Evolutionary conservation across 2,329 filamentous ascomycete species (phyloP), one percentile per base, ranked within the genome.

Genomic region (Dendryphion nanum): DNA sequence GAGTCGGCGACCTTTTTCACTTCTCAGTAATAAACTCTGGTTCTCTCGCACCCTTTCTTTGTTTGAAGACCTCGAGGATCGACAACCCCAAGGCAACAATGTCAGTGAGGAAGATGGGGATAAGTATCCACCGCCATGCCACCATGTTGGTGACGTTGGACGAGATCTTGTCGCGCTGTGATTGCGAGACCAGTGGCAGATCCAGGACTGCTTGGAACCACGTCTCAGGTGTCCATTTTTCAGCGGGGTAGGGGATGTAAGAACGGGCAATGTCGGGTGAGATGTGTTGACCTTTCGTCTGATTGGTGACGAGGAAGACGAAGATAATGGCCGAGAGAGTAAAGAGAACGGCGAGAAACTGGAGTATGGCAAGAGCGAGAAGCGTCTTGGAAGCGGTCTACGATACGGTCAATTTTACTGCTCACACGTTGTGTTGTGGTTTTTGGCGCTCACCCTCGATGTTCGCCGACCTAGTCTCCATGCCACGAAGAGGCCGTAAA

Each of bases 361-460:
- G 57, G 37, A 64, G 50, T 28, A 64, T 45, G 31, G 62, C 47
- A 19, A 71, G 64, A 26, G 54, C 43, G 24, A 64, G 57, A 14
- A 69, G 52, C 30, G 57, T 52, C 35, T 53, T 56, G 1, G 51
- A 46, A n/a, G 48, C 45, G 26, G 29, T 20, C 51, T 58, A 43
- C n/a, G n/a, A n/a, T n/a, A n/a, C n/a, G n/a, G n/a, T n/a, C n/a
- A n/a, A n/a, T n/a, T n/a, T n/a, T n/a, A n/a, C n/a, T 33, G n/a
- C 13, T 30, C 6, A 37, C 19, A 34, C 17, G n/a, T 17, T 4
- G n/a, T 23, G 12, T 19, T n/a, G n/a, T n/a, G n/a, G n/a, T n/a
- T n/a, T n/a, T n/a, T n/a, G n/a, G 16, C 14, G 37, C 38, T 34
- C 40, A 54, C 50, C 30, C 38, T 51, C 17, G 37, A 41, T 14